Percentiles rank a stretch among this genome's conserved stretches.
phyloP scores from a whole-genome alignment of 1,284 basidiomycete genomes.

The Pseudozyma thailandica region DNA sequence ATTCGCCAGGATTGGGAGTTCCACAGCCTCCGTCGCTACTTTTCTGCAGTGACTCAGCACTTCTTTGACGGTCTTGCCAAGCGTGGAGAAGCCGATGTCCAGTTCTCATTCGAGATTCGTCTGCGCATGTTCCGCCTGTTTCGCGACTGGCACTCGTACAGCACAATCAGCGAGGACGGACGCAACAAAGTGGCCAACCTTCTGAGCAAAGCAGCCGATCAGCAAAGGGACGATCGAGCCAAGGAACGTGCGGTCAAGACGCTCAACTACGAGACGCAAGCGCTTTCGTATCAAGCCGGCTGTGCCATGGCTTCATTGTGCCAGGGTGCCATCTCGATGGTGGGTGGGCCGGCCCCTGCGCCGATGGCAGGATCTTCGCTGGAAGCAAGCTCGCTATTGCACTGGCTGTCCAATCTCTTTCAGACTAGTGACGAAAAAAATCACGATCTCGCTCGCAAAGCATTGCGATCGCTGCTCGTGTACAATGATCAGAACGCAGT shows the following conservation, averaged over 20 bases:
- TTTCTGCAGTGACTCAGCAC: constrained; percentile 86
- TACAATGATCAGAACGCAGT: constrained; percentile 74
- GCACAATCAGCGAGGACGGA: constrained; percentile 78
- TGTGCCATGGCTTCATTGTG: constrained; percentile 78
- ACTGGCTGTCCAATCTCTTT: constrained; percentile 71
- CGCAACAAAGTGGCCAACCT: constrained; percentile 80
- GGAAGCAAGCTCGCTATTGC: constrained; percentile 69
- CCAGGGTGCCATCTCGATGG: constrained; percentile 50
- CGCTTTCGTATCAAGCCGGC: constrained; percentile 78
- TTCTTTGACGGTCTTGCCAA: constrained; percentile 82
- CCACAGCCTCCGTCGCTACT: constrained; percentile 85
- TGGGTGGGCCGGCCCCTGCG: constrained; percentile 81
- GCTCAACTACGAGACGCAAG: constrained; percentile 73
- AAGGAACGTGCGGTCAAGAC: constrained; percentile 64
- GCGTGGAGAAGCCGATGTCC: constrained; percentile 78
- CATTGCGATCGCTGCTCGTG: constrained; percentile 78
- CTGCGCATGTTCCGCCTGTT: constrained; percentile 84
- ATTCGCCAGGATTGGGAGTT: constrained; percentile 81
- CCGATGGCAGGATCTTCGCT: constrained; percentile 77
- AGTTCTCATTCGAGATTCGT: constrained; percentile 80
- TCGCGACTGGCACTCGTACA: constrained; percentile 92
- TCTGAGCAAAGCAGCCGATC: constrained; percentile 76
- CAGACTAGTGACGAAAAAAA: constrained; percentile 66
- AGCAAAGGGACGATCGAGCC: constrained; percentile 70
- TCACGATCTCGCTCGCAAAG: constrained; percentile 73